Evolutionary conservation across 371 early-diverging fungal genomes (phyloP).

Genomic region (Mortierella sp.): DNA sequence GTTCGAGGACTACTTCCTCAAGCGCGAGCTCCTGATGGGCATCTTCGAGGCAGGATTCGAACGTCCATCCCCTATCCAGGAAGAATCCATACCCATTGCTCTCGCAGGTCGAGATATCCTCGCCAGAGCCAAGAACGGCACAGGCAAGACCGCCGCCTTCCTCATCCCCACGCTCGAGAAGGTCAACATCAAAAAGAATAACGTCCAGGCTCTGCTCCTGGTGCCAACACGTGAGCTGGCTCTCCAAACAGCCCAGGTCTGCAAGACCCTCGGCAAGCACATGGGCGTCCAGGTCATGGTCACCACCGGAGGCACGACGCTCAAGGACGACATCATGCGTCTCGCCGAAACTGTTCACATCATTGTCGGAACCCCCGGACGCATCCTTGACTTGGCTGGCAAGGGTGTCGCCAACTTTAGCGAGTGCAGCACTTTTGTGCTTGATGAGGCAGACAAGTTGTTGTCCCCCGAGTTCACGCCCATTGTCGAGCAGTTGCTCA

Average conservation of each 20-base stretch:
- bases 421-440: conserved; percentile 90
- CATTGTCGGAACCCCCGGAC: conserved; percentile 98
- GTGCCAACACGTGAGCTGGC: conserved; percentile 99
- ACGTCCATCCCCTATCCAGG: conserved; percentile 98
- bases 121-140: conserved; percentile 98
- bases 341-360: conserved; percentile 93
- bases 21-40: conserved; percentile 97
- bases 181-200: conserved; percentile 82
- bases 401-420: conserved; percentile 91
- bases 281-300: conserved; percentile 96
- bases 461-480: conserved; percentile 97
- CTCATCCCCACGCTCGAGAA: conserved; percentile 97
- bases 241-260: conserved; percentile 95
- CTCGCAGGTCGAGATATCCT: conserved; percentile 96
- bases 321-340: conserved; percentile 98
- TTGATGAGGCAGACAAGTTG: conserved; percentile 99
- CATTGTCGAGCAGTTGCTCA: conserved; percentile 94
- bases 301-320: conserved; percentile 96
- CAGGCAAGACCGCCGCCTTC: conserved; percentile 99
- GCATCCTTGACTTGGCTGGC: conserved; percentile 95
- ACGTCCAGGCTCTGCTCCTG: conserved; percentile 89
- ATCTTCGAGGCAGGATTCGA: conserved; percentile 99
- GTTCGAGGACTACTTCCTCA: conserved; percentile 98
- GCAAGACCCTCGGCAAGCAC: conserved; percentile 94
- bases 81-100: conserved; percentile 98